These are phyloP conservation scores for Penicillium diatomitis DNA, from an alignment of 495 filamentous ascomycete species.

Conservation along the genomic window DNA sequence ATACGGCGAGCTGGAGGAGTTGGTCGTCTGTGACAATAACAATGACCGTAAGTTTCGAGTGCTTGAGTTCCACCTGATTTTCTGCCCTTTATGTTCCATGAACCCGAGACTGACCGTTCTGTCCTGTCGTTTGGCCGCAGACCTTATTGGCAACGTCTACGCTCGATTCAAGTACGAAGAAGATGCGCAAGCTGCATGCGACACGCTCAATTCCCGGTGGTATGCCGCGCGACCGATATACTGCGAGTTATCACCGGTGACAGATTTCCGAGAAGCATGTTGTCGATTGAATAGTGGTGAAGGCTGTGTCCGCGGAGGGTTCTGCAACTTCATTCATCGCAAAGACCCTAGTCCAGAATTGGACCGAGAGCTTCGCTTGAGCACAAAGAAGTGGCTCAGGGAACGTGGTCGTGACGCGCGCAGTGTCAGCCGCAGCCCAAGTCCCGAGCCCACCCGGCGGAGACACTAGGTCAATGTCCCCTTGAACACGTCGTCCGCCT, in stretches of 20 bases:
- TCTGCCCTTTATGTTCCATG: neutral
- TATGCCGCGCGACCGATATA: conserved; percentile 97
- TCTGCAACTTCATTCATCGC: conserved; percentile 98
- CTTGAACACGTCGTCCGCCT: neutral
- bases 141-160: conserved; percentile 98
- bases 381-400: conserved; percentile 94
- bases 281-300: conserved; percentile 91
- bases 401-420: conserved; percentile 75
- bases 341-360: conserved; percentile 87
- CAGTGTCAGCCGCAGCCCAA: conserved; percentile 66
- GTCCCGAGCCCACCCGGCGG: conserved; percentile 65
- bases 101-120: conserved; percentile 9
- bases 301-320: conserved; percentile 90
- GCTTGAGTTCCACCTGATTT: neutral
- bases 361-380: conserved; percentile 76
- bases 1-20: conserved; percentile 82
- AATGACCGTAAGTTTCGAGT: conserved; percentile 76
- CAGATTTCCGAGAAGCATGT: conserved; percentile 96
- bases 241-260: conserved; percentile 93
- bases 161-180: conserved; percentile 99
- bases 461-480: conserved; percentile 39
- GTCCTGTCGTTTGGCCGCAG: conserved; percentile 24
- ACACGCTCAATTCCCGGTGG: conserved; percentile 89
- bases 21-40: conserved; percentile 90
- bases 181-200: conserved; percentile 84